A percentile compares a stretch with the other conserved stretches of the same genome.
Conservation (phyloP, 495 filamentous ascomycete species). For the Neurospora tetrasperma region DNA sequence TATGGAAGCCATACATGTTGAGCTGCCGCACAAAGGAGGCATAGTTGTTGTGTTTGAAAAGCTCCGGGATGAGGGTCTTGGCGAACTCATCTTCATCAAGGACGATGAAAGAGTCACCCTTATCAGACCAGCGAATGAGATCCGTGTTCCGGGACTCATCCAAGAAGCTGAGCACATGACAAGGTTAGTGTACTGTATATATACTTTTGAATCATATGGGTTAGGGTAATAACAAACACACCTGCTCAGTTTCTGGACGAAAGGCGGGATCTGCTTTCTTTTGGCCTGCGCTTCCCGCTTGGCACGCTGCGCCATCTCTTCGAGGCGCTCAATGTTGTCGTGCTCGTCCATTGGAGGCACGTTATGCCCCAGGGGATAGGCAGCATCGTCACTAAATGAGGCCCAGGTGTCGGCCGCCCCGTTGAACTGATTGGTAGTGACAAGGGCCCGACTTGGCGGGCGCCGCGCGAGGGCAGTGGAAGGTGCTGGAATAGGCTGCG, state of each 20-base stretch:
- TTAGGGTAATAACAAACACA: constrained; percentile 24
- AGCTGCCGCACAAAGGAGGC: constrained; percentile 96
- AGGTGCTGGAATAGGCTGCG: constrained; percentile 23
- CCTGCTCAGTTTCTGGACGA: constrained; percentile 98
- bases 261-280: constrained; percentile 90
- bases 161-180: constrained; percentile 56
- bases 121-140: constrained; percentile 93
- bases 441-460: constrained; percentile 51
- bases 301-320: constrained; percentile 61
- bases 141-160: constrained; percentile 87
- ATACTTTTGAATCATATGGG: no score
- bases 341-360: constrained; percentile 37
- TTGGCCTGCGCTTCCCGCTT: constrained; percentile 79
- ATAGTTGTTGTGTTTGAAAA: constrained; percentile 99
- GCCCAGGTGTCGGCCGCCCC: constrained; percentile 36
- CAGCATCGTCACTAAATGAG: constrained; percentile 38
- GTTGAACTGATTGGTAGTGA: constrained; percentile 37
- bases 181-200: background rate
- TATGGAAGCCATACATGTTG: constrained; percentile 99
- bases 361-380: constrained; percentile 24
- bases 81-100: constrained; percentile 98
- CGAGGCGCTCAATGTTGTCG: constrained; percentile 67
- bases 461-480: constrained; percentile 61
- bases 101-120: constrained; percentile 92
- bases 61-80: constrained; percentile 88